A percentile compares a stretch with the other conserved stretches of the same genome.
Conservation (phyloP, 805 yeast species). For the Myxozyma lipomycoides region DNA sequence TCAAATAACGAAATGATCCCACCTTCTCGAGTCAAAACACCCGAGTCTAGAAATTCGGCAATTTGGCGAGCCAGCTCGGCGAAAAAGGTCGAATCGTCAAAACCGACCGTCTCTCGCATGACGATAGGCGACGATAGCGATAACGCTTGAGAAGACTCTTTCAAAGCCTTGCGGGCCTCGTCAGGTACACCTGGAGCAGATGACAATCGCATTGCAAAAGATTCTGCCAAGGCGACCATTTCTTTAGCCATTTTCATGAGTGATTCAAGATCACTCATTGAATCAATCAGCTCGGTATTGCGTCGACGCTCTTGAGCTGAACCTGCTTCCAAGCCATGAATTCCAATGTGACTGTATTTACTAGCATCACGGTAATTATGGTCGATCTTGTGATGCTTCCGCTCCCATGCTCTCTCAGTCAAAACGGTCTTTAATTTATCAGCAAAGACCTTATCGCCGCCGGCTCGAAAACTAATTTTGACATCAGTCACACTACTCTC, state of each 20-base stretch:
- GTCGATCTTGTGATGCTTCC: not conserved
- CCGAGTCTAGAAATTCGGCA: conserved; percentile 58
- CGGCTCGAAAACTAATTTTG: conserved; percentile 70
- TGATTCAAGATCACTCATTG: conserved; percentile 71
- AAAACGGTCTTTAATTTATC: conserved; percentile 45
- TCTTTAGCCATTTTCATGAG: conserved; percentile 73
- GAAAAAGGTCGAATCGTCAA: conserved; percentile 34
- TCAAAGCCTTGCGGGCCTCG: conserved; percentile 39
- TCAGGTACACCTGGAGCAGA: conserved; percentile 37
- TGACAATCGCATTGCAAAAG: conserved; percentile 35
- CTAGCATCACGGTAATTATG: not conserved
- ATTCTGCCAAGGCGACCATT: conserved; percentile 50
- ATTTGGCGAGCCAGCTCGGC: conserved; percentile 72
- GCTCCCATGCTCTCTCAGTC: conserved; percentile 52
- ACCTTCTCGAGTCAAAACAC: conserved; percentile 49
- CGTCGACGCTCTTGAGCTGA: conserved; percentile 52
- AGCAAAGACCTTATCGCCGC: conserved; percentile 58
- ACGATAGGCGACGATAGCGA: conserved; percentile 36
- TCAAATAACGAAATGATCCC: conserved; percentile 62
- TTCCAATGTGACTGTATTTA: conserved; percentile 46
- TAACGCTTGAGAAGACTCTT: conserved; percentile 35
- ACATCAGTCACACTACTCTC: conserved; percentile 38
- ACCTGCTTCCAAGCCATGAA: conserved; percentile 61
- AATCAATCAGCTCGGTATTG: conserved; percentile 56
- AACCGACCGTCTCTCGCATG: conserved; percentile 39